Conservation (phyloP, 2,329 filamentous ascomycete genomes). For the Thermoascus crustaceus region DNA sequence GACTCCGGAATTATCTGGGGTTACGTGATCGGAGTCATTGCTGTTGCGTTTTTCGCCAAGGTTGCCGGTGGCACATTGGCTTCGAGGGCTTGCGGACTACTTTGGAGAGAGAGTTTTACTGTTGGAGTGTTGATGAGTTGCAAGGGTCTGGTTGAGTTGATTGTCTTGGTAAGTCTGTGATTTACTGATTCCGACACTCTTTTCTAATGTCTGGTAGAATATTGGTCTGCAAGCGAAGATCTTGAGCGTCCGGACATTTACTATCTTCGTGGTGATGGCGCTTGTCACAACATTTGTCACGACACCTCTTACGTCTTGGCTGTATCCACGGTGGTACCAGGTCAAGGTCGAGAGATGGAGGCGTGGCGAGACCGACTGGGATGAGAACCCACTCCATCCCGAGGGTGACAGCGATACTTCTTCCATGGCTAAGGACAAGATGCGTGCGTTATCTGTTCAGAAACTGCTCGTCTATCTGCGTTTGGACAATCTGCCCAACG, state of each 20-base stretch:
- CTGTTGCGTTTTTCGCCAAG: slow-evolving; percentile 76
- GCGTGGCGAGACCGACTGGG: slow-evolving; percentile 86
- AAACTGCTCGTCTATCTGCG: slow-evolving; percentile 73
- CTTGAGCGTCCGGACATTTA: slow-evolving; percentile 72
- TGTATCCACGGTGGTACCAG: slow-evolving; percentile 74
- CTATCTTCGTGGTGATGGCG: slow-evolving; percentile 93
- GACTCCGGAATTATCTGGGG: slow-evolving; percentile 77
- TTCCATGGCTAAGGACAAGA: slow-evolving; percentile 40
- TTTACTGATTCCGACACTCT: slow-evolving; percentile 12
- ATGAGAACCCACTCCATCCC: slow-evolving; percentile 47
- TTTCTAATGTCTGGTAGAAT: slow-evolving; percentile 40
- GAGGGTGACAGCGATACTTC: slow-evolving; percentile 37
- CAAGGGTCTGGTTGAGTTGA: slow-evolving; percentile 88
- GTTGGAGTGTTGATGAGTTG: slow-evolving; percentile 94
- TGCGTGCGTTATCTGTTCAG: slow-evolving; percentile 46
- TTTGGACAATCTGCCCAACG: slow-evolving; percentile 71
- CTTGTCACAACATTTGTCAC: slow-evolving; percentile 77
- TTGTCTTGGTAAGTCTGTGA: slow-evolving; percentile 67
- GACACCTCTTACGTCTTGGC: slow-evolving; percentile 61
- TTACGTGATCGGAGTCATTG: slow-evolving; percentile 77
- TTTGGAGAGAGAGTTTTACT: slow-evolving; percentile 84
- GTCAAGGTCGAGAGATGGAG: slow-evolving; percentile 67
- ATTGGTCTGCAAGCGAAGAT: slow-evolving; percentile 80
- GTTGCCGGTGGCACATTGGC: slow-evolving; percentile 74
- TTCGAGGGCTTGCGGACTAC: slow-evolving; percentile 63